A percentile compares a stretch with the other conserved stretches of the same genome.
phyloP scores from a whole-genome alignment of 805 yeast species.

The Myxozyma neotropica region DNA sequence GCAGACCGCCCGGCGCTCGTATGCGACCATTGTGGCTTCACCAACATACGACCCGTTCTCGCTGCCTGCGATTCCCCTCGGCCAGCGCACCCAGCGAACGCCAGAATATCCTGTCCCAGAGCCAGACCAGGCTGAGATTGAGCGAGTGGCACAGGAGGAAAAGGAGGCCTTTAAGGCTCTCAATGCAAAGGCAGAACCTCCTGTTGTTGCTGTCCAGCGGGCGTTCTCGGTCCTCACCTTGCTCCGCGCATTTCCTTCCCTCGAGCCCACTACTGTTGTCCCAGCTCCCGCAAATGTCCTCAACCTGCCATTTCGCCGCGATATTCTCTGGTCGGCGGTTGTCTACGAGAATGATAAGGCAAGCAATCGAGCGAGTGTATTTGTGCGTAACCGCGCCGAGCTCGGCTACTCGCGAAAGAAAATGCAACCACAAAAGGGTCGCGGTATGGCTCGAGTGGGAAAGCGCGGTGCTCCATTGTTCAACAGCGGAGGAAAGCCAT shows the following conservation, averaged over 20 bases:
- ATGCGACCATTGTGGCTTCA: slow-evolving; percentile 1
- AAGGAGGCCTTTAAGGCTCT: background rate
- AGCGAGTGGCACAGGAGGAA: background rate
- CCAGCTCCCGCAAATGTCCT: slow-evolving; percentile 76
- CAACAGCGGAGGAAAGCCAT: slow-evolving; percentile 85
- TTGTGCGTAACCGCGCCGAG: slow-evolving; percentile 84
- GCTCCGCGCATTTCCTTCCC: slow-evolving; percentile 76
- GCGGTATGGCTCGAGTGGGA: slow-evolving; percentile 95
- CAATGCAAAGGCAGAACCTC: background rate
- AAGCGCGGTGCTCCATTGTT: slow-evolving; percentile 93
- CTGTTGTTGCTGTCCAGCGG: slow-evolving; percentile 15
- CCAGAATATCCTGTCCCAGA: slow-evolving; percentile 2
- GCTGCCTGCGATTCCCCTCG: background rate
- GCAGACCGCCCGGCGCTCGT: background rate
- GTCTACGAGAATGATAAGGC: slow-evolving; percentile 81
- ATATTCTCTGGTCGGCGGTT: slow-evolving; percentile 91
- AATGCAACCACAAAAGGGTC: slow-evolving; percentile 85
- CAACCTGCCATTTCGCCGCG: slow-evolving; percentile 80
- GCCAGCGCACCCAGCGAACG: slow-evolving; percentile 2
- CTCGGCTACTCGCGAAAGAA: slow-evolving; percentile 84
- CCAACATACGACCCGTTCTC: background rate
- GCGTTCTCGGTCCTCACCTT: slow-evolving; percentile 23
- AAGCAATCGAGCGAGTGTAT: slow-evolving; percentile 41
- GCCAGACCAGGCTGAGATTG: background rate
- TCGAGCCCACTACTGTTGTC: slow-evolving; percentile 77